These are phyloP conservation scores for Fusarium kyushuense DNA, from an alignment of 2,329 filamentous ascomycete species.

Conservation along the genomic window DNA sequence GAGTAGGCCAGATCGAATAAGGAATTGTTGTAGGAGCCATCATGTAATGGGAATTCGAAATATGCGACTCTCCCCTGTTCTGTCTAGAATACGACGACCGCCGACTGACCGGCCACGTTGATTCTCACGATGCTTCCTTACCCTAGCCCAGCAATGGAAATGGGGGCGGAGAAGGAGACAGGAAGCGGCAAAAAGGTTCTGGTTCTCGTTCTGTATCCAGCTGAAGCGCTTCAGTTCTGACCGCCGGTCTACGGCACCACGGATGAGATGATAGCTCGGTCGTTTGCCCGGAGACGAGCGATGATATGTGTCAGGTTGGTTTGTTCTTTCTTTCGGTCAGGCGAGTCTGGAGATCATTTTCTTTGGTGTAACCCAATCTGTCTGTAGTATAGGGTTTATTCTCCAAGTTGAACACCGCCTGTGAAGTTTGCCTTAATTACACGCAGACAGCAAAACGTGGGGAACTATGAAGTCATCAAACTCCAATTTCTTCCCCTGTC, in stretches of 20 bases:
- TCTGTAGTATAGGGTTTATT: constrained; percentile 7
- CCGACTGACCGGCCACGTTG: neutral
- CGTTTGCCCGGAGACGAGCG: constrained; percentile 6
- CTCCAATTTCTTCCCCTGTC: constrained; percentile 41
- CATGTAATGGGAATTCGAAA: constrained; percentile 40
- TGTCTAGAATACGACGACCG: constrained; percentile 15
- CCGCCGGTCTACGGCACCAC: constrained; percentile 26
- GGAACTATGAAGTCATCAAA: constrained; percentile 44
- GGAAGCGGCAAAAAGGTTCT: neutral
- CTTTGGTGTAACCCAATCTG: constrained; percentile 13
- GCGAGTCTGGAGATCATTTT: neutral
- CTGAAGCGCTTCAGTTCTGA: constrained; percentile 22
- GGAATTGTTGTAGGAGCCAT: constrained; percentile 27
- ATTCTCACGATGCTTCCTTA: constrained; percentile 20
- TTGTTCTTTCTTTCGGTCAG: constrained; percentile 19
- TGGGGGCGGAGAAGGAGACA: neutral
- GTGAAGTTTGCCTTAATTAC: neutral
- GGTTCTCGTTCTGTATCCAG: neutral
- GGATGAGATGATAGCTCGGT: neutral
- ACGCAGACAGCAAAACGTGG: constrained; percentile 30
- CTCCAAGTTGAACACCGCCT: neutral
- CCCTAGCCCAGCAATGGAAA: constrained; percentile 9
- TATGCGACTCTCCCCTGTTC: constrained; percentile 18
- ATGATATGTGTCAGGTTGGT: constrained; percentile 11
- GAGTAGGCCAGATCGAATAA: constrained; percentile 31